Evolutionary conservation across 257 asterid genomes (phyloP).

Genomic region (Capsicum baccatum): DNA sequence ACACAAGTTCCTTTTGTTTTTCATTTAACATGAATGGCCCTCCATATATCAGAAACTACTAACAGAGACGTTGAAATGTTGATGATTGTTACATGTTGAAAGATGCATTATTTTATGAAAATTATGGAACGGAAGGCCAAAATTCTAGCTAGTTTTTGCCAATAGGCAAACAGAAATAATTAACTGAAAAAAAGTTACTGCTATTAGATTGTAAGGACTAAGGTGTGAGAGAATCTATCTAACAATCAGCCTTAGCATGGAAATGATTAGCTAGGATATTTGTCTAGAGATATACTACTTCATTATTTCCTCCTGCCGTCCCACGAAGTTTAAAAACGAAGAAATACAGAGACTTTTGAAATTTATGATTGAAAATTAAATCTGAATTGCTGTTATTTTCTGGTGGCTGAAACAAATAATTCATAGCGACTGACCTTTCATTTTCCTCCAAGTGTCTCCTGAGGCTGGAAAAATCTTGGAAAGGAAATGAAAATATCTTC

Average conservation of each 20-base stretch:
- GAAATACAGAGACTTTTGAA: background rate
- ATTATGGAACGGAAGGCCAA: background rate
- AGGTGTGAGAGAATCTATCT: background rate
- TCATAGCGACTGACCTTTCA: background rate
- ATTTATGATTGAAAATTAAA: background rate
- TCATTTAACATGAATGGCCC: background rate
- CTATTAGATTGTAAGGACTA: background rate
- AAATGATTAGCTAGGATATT: background rate
- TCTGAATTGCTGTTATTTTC: background rate
- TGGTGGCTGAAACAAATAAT: background rate
- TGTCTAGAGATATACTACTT: background rate
- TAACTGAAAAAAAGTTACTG: background rate
- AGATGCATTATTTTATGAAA: conserved; percentile 14
- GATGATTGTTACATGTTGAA: background rate
- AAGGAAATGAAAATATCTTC: background rate
- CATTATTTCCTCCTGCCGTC: background rate
- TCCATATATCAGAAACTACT: background rate
- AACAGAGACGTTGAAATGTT: background rate
- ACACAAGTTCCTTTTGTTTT: background rate
- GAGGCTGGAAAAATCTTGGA: background rate
- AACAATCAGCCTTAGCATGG: background rate
- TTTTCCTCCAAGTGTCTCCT: background rate
- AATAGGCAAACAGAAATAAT: background rate
- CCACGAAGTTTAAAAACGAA: background rate
- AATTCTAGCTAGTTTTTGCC: background rate